Evolutionary conservation across 78 protist genomes (phyloP).

Genomic region (Dictyostelium firmibasis): DNA sequence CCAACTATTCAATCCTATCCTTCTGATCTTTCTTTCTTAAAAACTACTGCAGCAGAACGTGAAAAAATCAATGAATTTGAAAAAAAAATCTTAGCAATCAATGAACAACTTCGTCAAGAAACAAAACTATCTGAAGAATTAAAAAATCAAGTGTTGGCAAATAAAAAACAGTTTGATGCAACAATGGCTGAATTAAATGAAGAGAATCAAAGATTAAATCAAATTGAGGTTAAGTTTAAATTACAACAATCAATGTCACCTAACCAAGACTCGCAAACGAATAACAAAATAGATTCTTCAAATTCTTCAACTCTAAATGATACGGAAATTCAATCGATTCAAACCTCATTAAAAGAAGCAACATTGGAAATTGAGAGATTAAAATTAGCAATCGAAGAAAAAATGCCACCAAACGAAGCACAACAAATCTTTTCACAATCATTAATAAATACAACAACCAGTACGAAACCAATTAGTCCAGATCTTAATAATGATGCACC

Average conservation of each 20-base stretch:
- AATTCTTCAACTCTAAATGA: not conserved
- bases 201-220: slow-evolving; percentile 45
- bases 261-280: not conserved
- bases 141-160: slow-evolving; percentile 30
- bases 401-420: slow-evolving; percentile 33
- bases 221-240: slow-evolving; percentile 22
- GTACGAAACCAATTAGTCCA: not conserved
- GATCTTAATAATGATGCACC: not conserved
- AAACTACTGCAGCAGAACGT: slow-evolving; percentile 50
- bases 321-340: not conserved
- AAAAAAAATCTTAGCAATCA: not conserved
- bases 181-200: slow-evolving; percentile 28
- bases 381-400: slow-evolving; percentile 47
- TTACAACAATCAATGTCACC: not conserved
- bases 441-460: not conserved
- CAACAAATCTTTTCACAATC: not conserved
- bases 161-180: slow-evolving; percentile 35
- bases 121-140: slow-evolving; percentile 36
- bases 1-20: slow-evolving; percentile 42
- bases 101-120: slow-evolving; percentile 42
- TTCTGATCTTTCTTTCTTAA: slow-evolving; percentile 51
- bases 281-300: not conserved
- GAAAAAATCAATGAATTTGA: slow-evolving; percentile 47
- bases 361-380: slow-evolving; percentile 47
- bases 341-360: not conserved